Percentiles rank a stretch among this genome's conserved stretches.
Conservation (phyloP, 345 rosid genomes). For the Salix suchowensis region DNA sequence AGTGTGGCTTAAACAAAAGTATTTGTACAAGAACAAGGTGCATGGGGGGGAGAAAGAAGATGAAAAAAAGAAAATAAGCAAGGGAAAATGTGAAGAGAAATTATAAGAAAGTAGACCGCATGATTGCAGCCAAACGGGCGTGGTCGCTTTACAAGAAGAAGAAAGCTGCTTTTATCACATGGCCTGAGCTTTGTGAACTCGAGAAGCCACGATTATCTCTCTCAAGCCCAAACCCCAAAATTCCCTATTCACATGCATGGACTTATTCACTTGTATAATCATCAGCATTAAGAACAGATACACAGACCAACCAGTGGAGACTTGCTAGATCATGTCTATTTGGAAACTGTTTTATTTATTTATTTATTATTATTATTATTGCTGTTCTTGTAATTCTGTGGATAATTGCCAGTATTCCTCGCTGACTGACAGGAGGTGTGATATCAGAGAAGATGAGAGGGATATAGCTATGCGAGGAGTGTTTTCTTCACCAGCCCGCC, state of each 20-base stretch:
- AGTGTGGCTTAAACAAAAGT: neutral
- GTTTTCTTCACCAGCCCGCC: neutral
- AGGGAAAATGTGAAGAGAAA: constrained; percentile 22
- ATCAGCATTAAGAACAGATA: neutral
- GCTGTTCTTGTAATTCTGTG: neutral
- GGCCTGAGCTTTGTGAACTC: constrained; percentile 30
- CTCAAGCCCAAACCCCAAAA: constrained; percentile 21
- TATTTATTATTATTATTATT: neutral
- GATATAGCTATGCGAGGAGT: neutral
- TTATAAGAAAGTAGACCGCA: constrained; percentile 59
- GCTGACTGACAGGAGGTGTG: neutral
- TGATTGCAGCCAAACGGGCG: constrained; percentile 88
- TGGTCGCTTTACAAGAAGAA: constrained; percentile 68
- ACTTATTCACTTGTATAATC: neutral
- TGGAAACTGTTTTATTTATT: neutral
- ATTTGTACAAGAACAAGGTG: constrained; percentile 25
- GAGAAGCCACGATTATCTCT: constrained; percentile 2
- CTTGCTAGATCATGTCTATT: constrained; percentile 16
- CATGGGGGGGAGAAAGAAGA: constrained; percentile 9
- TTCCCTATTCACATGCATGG: constrained; percentile 9
- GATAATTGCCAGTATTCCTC: neutral
- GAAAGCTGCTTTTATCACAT: constrained; percentile 82
- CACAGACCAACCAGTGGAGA: neutral
- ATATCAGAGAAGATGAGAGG: neutral
- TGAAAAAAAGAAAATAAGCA: neutral